Evolutionary conservation across 441 rosid genomes (phyloP).

Genomic region (Arabidopsis lyrata): DNA sequence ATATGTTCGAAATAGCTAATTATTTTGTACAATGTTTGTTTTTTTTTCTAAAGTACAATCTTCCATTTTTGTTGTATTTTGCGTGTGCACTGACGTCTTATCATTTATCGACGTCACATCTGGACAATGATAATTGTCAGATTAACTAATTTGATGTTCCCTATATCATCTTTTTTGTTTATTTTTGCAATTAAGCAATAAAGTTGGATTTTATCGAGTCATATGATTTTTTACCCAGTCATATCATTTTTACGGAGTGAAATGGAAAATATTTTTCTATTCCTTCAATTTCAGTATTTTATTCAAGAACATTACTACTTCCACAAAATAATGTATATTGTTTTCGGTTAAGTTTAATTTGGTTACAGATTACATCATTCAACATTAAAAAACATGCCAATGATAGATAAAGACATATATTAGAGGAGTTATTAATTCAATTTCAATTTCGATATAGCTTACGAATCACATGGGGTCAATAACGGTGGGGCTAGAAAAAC

Average conservation of each 20-base stretch:
- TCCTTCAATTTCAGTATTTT: no score
- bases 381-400: background rate
- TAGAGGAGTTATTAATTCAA: background rate
- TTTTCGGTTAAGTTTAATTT: no score
- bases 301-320: no score
- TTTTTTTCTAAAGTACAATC: no score
- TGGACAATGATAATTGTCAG: background rate
- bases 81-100: conserved; percentile 31
- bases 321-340: no score
- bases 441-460: conserved; percentile 2
- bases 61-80: background rate
- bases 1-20: background rate
- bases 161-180: background rate
- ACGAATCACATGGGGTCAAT: conserved; percentile 36
- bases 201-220: no score
- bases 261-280: no score
- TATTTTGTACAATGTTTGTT: background rate
- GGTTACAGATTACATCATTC: conserved; percentile 28
- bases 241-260: no score
- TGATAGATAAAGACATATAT: conserved; percentile 9
- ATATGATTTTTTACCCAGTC: no score
- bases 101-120: background rate
- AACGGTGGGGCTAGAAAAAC: conserved; percentile 40
- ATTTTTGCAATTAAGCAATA: no score
- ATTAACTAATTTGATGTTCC: background rate